Percentiles rank a stretch among this genome's conserved stretches.
Conservation (phyloP, 116 monocot genomes). For the Dioscorea cayenensis region DNA sequence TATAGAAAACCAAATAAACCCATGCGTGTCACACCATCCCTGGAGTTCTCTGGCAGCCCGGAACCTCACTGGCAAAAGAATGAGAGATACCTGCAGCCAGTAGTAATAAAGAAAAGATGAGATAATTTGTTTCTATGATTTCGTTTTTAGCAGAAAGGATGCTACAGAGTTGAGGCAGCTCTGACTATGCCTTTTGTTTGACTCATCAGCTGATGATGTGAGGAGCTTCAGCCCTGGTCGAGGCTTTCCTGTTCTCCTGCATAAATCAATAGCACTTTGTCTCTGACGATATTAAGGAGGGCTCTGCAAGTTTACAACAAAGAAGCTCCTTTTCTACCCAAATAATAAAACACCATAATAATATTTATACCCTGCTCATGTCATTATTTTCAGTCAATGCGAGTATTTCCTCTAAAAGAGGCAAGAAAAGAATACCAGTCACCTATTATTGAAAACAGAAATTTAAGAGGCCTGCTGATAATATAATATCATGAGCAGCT, state of each 20-base stretch:
- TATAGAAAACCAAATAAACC: too few species aligned
- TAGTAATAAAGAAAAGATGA: background rate
- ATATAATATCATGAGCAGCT: conserved; percentile 11
- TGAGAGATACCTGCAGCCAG: background rate
- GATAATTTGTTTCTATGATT: background rate
- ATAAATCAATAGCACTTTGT: conserved; percentile 5
- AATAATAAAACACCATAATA: background rate
- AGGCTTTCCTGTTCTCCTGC: conserved; percentile 50
- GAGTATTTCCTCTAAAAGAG: conserved; percentile 55
- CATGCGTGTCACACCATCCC: too few species aligned
- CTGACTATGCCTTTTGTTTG: conserved; percentile 48
- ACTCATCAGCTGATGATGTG: conserved; percentile 41
- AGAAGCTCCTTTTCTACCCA: background rate
- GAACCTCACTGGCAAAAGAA: background rate
- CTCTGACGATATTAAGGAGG: background rate
- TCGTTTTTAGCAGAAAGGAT: conserved; percentile 41
- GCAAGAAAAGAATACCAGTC: background rate
- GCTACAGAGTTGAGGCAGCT: conserved; percentile 43
- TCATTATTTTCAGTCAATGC: conserved; percentile 49
- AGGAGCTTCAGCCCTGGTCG: conserved; percentile 61
- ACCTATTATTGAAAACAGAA: background rate
- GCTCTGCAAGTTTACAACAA: background rate
- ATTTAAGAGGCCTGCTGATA: background rate
- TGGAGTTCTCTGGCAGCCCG: too few species aligned
- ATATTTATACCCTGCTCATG: conserved; percentile 40